A percentile compares a stretch with the other conserved stretches of the same genome.
Conservation (phyloP, 2,329 filamentous ascomycete species). For the Sarocladiaceae sp. region DNA sequence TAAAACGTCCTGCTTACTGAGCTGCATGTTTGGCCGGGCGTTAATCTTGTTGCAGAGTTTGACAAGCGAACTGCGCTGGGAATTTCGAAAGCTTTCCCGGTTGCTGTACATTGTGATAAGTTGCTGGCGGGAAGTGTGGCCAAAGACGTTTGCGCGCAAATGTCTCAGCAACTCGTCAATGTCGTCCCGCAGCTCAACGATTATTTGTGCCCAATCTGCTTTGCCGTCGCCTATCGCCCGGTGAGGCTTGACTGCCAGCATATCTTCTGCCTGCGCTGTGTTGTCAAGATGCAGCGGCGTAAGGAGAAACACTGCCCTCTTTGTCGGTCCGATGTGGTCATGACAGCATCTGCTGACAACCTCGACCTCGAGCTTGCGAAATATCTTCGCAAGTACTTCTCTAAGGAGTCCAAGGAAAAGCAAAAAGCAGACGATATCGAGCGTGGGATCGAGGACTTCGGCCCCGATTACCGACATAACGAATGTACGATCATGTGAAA, state of each 20-base stretch:
- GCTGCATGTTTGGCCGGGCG: neutral
- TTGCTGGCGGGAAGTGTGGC: constrained; percentile 63
- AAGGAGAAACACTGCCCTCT: constrained; percentile 66
- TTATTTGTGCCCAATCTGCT: constrained; percentile 76
- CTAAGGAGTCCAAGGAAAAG: constrained; percentile 61
- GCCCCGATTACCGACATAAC: constrained; percentile 51
- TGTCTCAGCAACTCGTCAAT: constrained; percentile 65
- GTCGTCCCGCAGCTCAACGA: constrained; percentile 79
- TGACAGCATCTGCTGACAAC: constrained; percentile 62
- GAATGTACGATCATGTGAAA: constrained; percentile 55
- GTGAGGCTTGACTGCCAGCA: constrained; percentile 71
- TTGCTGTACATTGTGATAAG: constrained; percentile 49
- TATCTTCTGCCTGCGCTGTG: constrained; percentile 77
- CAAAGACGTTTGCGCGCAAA: constrained; percentile 67
- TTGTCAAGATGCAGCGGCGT: constrained; percentile 71
- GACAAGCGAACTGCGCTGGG: constrained; percentile 77
- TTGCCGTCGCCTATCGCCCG: constrained; percentile 72
- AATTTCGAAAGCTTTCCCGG: constrained; percentile 56
- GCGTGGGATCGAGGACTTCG: constrained; percentile 66
- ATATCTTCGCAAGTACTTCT: constrained; percentile 71
- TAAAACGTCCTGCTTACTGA: neutral
- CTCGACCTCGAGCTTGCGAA: constrained; percentile 62
- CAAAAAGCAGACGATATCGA: constrained; percentile 67
- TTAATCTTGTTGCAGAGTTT: constrained; percentile 56
- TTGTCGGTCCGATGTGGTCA: constrained; percentile 65